Evolutionary conservation across 2,329 filamentous ascomycete genomes (phyloP).

Genomic region (Beauveria brongniartii): DNA sequence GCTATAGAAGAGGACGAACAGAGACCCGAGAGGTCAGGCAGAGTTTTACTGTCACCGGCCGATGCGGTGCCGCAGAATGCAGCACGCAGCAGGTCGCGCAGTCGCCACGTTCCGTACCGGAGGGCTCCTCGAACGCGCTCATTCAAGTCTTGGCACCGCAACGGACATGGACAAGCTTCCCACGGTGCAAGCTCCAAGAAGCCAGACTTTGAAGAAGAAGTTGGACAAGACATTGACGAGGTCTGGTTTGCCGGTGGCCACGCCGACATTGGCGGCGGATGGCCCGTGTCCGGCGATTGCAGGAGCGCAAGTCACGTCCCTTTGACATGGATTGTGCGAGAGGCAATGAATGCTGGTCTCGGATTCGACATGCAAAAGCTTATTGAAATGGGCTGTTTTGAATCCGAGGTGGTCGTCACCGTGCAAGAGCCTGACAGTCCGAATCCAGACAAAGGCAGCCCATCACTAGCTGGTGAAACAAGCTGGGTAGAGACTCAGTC

Average conservation of each 20-base stretch:
- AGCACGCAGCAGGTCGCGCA: not conserved
- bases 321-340: conserved; percentile 61
- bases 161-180: not conserved
- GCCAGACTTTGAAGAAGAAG: conserved; percentile 21
- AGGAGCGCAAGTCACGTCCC: conserved; percentile 62
- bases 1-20: not conserved
- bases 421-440: not conserved
- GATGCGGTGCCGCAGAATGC: conserved; percentile 9
- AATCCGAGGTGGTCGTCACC: conserved; percentile 13
- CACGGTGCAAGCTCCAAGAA: conserved; percentile 13
- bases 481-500: not conserved
- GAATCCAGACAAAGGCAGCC: not conserved
- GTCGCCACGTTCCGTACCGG: conserved; percentile 33
- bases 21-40: not conserved
- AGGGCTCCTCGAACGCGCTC: conserved; percentile 23
- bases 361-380: conserved; percentile 63
- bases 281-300: conserved; percentile 47
- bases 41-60: not conserved
- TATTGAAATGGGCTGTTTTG: conserved; percentile 55
- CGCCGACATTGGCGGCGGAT: conserved; percentile 71
- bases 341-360: conserved; percentile 55
- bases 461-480: not conserved
- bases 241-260: conserved; percentile 76
- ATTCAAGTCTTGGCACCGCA: not conserved
- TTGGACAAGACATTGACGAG: conserved; percentile 66